Percentiles rank a stretch among this genome's conserved stretches.
phyloP scores from a whole-genome alignment of 306 rosid genomes.

The Medicago ruthenica region DNA sequence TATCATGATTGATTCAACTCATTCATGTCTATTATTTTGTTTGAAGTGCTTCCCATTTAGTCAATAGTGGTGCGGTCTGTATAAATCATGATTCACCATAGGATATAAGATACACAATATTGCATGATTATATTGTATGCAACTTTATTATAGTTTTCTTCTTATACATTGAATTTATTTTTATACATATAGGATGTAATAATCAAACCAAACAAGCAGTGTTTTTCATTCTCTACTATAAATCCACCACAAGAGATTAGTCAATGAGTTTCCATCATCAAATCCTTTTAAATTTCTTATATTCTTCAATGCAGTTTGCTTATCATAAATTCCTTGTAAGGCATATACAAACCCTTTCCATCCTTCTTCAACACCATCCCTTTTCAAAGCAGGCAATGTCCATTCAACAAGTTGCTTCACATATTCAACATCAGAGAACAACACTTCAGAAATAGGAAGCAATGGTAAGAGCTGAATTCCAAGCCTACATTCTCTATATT shows the following conservation, averaged over 20 bases:
- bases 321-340: slow-evolving; percentile 64
- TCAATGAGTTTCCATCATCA: slow-evolving; percentile 81
- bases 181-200: not conserved
- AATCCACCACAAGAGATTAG: slow-evolving; percentile 84
- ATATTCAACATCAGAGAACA: slow-evolving; percentile 65
- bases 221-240: slow-evolving; percentile 56
- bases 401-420: slow-evolving; percentile 76
- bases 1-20: too few relatives aligned
- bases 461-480: slow-evolving; percentile 82
- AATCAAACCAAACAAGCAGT: not conserved
- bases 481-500: slow-evolving; percentile 70
- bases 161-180: too few relatives aligned
- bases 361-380: slow-evolving; percentile 80
- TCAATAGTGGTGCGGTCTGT: too few relatives aligned
- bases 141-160: too few relatives aligned
- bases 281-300: slow-evolving; percentile 56
- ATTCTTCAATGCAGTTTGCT: slow-evolving; percentile 55
- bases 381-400: slow-evolving; percentile 72
- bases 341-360: slow-evolving; percentile 85
- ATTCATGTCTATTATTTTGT: too few relatives aligned
- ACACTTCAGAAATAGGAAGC: slow-evolving; percentile 64
- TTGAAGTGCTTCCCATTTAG: too few relatives aligned
- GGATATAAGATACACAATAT: not conserved
- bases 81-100: not conserved
- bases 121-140: not conserved